Evolutionary conservation across 2,329 filamentous ascomycete genomes (phyloP).

Genomic region (Mollisiaceae sp.): DNA sequence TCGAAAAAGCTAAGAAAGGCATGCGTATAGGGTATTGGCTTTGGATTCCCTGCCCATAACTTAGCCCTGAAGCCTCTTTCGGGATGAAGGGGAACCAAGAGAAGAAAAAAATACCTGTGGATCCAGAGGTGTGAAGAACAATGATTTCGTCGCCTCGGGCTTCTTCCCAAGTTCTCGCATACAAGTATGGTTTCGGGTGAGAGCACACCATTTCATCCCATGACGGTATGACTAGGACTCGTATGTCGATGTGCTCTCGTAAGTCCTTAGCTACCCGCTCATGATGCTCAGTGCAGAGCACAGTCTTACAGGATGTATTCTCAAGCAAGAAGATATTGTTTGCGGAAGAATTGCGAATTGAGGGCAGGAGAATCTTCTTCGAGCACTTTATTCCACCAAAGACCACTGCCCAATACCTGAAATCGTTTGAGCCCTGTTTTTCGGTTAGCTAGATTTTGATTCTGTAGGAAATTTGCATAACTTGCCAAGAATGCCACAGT

Average conservation of each 20-base stretch:
- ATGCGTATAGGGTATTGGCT: background rate
- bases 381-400: background rate
- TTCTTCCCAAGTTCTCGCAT: slow-evolving; percentile 43
- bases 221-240: background rate
- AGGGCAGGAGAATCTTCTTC: slow-evolving; percentile 2
- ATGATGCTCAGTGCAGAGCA: background rate
- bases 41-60: background rate
- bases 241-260: background rate
- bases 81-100: background rate
- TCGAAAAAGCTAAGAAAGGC: slow-evolving; percentile 4
- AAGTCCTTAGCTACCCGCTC: background rate
- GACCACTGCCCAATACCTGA: slow-evolving; percentile 3
- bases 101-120: slow-evolving; percentile 49
- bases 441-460: background rate
- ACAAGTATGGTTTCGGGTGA: slow-evolving; percentile 34
- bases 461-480: background rate
- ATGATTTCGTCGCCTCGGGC: slow-evolving; percentile 45
- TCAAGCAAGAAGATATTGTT: background rate
- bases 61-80: background rate
- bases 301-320: background rate
- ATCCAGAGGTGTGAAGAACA: slow-evolving; percentile 49
- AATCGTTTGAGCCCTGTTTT: background rate
- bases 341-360: background rate
- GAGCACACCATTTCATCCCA: background rate
- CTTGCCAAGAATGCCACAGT: slow-evolving; percentile 1